Conservation (phyloP, 208 protist genomes). For the Trypanosoma scelopori region DNA sequence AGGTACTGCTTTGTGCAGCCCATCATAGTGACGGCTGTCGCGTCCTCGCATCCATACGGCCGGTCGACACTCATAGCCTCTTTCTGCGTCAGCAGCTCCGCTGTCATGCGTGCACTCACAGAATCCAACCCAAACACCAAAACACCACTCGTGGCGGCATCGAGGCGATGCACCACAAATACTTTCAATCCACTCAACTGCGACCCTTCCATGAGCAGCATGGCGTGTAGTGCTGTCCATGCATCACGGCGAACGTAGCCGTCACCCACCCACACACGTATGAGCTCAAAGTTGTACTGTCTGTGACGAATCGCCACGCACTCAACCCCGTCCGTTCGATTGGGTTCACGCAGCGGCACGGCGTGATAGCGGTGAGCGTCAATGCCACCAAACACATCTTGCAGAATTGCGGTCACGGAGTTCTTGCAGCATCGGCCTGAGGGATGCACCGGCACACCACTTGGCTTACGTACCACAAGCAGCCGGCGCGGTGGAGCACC, state of each 20-base stretch:
- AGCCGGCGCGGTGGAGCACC: slow-evolving; percentile 25
- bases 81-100: slow-evolving; percentile 52
- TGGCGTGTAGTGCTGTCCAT: slow-evolving; percentile 36
- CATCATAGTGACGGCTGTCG: background rate
- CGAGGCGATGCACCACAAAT: slow-evolving; percentile 82
- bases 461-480: slow-evolving; percentile 71
- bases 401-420: slow-evolving; percentile 86
- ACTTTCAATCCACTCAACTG: slow-evolving; percentile 6
- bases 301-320: slow-evolving; percentile 54
- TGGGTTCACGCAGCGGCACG: slow-evolving; percentile 12
- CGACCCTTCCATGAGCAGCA: slow-evolving; percentile 4
- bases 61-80: background rate
- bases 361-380: slow-evolving; percentile 46
- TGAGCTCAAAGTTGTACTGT: slow-evolving; percentile 56
- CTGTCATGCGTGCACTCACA: slow-evolving; percentile 38
- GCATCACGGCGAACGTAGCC: slow-evolving; percentile 36
- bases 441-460: slow-evolving; percentile 85
- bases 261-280: slow-evolving; percentile 49
- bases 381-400: slow-evolving; percentile 73
- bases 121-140: slow-evolving; percentile 73
- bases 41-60: background rate
- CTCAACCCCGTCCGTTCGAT: slow-evolving; percentile 9
- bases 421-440: slow-evolving; percentile 93
- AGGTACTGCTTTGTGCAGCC: slow-evolving; percentile 57
- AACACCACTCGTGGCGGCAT: slow-evolving; percentile 85